A percentile compares a stretch with the other conserved stretches of the same genome.
Conservation (phyloP, 805 yeast genomes). For the Candida sanyiensis region DNA sequence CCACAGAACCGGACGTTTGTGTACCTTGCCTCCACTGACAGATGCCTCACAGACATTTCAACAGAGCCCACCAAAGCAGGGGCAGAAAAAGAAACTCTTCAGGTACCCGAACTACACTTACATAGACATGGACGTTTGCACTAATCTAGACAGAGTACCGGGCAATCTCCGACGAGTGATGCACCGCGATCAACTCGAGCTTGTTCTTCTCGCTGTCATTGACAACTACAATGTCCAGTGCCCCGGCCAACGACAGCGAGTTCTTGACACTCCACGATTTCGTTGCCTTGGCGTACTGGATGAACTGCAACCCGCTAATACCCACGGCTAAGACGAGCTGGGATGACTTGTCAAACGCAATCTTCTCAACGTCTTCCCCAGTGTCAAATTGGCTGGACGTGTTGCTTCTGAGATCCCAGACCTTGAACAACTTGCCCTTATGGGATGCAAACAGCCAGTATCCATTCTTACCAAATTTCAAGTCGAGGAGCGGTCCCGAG, state of each 20-base stretch:
- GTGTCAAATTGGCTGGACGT: slow-evolving; percentile 10
- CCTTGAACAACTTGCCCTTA: slow-evolving; percentile 26
- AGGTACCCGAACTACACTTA: too few relatives aligned
- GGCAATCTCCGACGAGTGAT: slow-evolving; percentile 5
- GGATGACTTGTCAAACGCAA: slow-evolving; percentile 22
- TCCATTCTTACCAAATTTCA: slow-evolving; percentile 58
- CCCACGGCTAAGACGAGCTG: slow-evolving; percentile 17
- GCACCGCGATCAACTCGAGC: slow-evolving; percentile 4
- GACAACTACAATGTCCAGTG: slow-evolving; percentile 13
- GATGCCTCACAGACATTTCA: too few relatives aligned
- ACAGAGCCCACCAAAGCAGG: too few relatives aligned
- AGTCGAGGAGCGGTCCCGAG: slow-evolving; percentile 24
- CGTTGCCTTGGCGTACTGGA: slow-evolving; percentile 19
- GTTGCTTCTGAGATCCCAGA: slow-evolving; percentile 47
- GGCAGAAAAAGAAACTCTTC: too few relatives aligned
- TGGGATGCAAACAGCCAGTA: slow-evolving; percentile 46
- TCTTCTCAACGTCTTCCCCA: slow-evolving; percentile 5
- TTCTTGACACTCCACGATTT: slow-evolving; percentile 18
- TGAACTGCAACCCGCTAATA: slow-evolving; percentile 10
- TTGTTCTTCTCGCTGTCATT: slow-evolving; percentile 12
- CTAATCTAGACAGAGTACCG: too few relatives aligned
- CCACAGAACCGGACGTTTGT: too few relatives aligned
- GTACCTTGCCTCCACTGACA: too few relatives aligned
- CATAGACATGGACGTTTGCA: too few relatives aligned
- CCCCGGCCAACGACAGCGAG: slow-evolving; percentile 9